Percentiles rank a stretch among this genome's conserved stretches.
Evolutionary conservation across 345 rosid genomes (phyloP).

Genomic region (Corymbia maculata): DNA sequence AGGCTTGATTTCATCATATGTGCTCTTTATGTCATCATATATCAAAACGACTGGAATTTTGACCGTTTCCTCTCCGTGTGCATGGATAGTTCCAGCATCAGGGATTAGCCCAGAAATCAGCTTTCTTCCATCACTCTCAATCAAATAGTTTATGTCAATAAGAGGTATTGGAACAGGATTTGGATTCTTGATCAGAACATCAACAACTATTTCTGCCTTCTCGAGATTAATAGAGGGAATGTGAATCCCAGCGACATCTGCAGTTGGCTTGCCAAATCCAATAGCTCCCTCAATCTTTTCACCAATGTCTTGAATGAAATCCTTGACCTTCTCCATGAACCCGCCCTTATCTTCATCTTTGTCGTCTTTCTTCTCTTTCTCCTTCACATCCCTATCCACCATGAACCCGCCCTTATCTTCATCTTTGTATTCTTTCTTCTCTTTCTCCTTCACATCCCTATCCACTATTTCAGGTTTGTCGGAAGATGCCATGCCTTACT

Average conservation of each 20-base stretch:
- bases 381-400: conserved; percentile 42
- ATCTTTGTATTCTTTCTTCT: conserved; percentile 41
- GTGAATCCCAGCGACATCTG: conserved; percentile 75
- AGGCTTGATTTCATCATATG: conserved; percentile 73
- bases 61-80: conserved; percentile 93
- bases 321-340: conserved; percentile 88
- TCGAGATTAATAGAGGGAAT: conserved; percentile 76
- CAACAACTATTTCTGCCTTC: conserved; percentile 71
- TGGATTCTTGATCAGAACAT: conserved; percentile 88
- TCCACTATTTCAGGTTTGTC: conserved; percentile 50
- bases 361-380: conserved; percentile 35
- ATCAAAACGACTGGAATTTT: conserved; percentile 79
- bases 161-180: conserved; percentile 91
- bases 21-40: conserved; percentile 71
- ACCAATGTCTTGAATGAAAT: conserved; percentile 80
- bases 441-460: conserved; percentile 37
- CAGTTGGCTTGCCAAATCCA: conserved; percentile 96
- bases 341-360: conserved; percentile 67
- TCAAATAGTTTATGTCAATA: conserved; percentile 66
- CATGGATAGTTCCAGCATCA: conserved; percentile 80
- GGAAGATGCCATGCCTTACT: conserved; percentile 59
- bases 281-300: conserved; percentile 87
- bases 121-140: conserved; percentile 92
- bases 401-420: conserved; percentile 77
- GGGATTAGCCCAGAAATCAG: conserved; percentile 86